Evolutionary conservation across 148 eudicot genomes (phyloP).

Genomic region (Rhododendron simsii): DNA sequence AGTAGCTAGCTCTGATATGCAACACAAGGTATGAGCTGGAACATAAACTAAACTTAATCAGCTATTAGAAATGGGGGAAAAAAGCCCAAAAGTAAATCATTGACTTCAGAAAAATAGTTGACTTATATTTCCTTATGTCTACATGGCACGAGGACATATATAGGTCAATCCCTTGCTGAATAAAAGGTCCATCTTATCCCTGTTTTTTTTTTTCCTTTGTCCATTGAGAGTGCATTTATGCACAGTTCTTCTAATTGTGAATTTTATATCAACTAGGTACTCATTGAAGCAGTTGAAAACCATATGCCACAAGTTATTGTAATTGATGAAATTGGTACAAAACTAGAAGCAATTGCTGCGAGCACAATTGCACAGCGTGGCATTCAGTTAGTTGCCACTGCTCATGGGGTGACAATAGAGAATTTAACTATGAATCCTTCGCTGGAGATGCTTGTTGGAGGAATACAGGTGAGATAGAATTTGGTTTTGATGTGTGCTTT

Average conservation of each 20-base stretch:
- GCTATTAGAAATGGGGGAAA: background rate
- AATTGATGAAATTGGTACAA: slow-evolving; percentile 97
- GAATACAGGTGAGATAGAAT: slow-evolving; percentile 63
- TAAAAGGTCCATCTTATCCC: background rate
- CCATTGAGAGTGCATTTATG: background rate
- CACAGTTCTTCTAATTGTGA: background rate
- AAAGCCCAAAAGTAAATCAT: background rate
- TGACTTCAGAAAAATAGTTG: background rate
- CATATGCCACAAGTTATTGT: slow-evolving; percentile 99
- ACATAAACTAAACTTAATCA: background rate
- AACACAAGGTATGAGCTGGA: slow-evolving; percentile 61
- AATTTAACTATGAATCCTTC: slow-evolving; percentile 91
- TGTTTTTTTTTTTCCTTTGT: background rate
- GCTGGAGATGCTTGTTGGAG: slow-evolving; percentile 97
- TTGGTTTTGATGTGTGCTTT: background rate
- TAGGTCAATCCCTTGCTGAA: slow-evolving; percentile 8
- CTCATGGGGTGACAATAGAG: slow-evolving; percentile 95
- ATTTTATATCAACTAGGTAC: slow-evolving; percentile 46
- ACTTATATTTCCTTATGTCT: background rate
- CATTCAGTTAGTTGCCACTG: slow-evolving; percentile 97
- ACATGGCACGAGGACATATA: background rate
- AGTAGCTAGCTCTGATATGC: slow-evolving; percentile 83
- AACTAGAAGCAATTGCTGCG: slow-evolving; percentile 97
- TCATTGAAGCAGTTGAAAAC: slow-evolving; percentile 97
- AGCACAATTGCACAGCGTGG: slow-evolving; percentile 98